phyloP scores from a whole-genome alignment of 768 basidiomycete species.

The Daedaleopsis nitida region DNA sequence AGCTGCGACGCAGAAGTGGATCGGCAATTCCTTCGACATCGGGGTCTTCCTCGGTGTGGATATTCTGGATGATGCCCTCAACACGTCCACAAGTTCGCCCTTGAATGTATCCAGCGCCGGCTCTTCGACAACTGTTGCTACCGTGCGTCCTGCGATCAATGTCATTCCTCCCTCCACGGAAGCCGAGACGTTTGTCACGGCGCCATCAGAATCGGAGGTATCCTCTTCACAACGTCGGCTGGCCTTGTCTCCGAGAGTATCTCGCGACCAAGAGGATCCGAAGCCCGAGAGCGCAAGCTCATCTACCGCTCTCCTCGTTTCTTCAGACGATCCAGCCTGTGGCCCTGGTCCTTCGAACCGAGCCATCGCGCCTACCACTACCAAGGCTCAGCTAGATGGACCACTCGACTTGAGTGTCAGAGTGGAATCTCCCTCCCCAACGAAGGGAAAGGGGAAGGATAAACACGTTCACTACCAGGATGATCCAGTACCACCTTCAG shows the following conservation, averaged over 20 bases:
- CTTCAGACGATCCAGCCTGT: neutral
- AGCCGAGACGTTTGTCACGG: constrained; percentile 33
- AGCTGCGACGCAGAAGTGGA: constrained; percentile 46
- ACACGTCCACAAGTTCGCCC: neutral
- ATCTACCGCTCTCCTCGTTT: constrained; percentile 16
- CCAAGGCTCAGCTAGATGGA: neutral
- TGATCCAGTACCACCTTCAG: constrained; percentile 54
- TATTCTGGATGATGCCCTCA: constrained; percentile 43
- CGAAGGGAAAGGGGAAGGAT: constrained; percentile 25
- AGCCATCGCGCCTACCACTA: neutral
- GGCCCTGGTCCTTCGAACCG: constrained; percentile 11
- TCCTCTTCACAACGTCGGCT: neutral
- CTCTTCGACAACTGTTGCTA: neutral
- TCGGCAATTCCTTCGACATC: constrained; percentile 76
- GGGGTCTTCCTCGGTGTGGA: constrained; percentile 76
- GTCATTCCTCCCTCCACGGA: constrained; percentile 16
- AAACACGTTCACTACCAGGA: constrained; percentile 31
- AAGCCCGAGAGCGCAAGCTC: constrained; percentile 9
- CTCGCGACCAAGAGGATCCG: constrained; percentile 1
- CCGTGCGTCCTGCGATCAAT: neutral
- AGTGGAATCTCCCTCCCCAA: neutral
- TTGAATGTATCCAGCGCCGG: neutral
- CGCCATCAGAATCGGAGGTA: constrained; percentile 19
- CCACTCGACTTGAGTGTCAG: neutral
- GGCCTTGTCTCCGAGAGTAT: neutral